phyloP scores from a whole-genome alignment of 2,329 filamentous ascomycete species.

The Diaporthe capsici region DNA sequence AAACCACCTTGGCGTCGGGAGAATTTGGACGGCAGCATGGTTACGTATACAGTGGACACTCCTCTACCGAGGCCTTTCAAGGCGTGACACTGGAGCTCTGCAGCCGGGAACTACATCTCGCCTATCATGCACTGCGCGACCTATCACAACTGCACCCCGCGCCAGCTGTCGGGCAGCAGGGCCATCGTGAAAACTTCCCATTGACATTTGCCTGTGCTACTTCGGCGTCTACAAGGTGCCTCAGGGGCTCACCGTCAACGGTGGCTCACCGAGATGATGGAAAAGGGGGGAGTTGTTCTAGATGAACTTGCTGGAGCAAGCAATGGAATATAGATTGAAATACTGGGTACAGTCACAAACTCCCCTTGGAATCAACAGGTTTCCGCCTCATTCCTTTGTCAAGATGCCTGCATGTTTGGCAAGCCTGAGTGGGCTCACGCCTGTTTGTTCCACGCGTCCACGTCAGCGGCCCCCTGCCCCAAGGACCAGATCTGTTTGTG shows the following conservation, averaged over 20 bases:
- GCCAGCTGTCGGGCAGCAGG: neutral
- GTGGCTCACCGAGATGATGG: neutral
- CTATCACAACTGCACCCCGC: neutral
- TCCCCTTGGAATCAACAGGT: neutral
- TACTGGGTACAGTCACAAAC: neutral
- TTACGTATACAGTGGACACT: constrained; percentile 16
- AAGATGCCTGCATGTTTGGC: constrained; percentile 16
- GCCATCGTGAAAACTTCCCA: too few relatives aligned
- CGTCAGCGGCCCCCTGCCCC: constrained; percentile 3
- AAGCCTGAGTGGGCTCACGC: neutral
- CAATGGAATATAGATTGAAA: constrained; percentile 33
- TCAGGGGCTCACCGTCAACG: constrained; percentile 14
- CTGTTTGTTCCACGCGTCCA: constrained; percentile 13
- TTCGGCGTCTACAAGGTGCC: neutral
- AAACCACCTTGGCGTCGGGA: constrained; percentile 18
- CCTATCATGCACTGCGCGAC: neutral
- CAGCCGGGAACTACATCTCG: neutral
- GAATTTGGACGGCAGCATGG: constrained; percentile 1
- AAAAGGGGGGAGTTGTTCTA: neutral
- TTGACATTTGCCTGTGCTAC: neutral
- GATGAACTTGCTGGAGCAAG: constrained; percentile 27
- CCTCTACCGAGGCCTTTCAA: constrained; percentile 12
- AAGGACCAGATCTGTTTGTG: neutral
- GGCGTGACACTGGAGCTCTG: constrained; percentile 3
- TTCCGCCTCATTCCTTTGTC: neutral